Evolutionary conservation across 192 early-diverging fungal genomes (phyloP).

Genomic region (Lobosporangium transversale): DNA sequence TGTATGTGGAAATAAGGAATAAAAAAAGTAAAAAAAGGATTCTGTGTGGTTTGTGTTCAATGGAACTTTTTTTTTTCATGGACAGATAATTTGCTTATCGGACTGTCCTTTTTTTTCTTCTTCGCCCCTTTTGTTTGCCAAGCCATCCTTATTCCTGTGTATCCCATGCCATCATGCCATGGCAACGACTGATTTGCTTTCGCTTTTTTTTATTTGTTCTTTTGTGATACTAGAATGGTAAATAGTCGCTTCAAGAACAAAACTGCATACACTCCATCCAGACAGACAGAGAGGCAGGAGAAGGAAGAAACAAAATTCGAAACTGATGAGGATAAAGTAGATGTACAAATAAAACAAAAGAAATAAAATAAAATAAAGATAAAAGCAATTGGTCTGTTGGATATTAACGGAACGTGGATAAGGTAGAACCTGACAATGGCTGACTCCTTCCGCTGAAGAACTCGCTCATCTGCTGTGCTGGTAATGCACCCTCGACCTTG

Average conservation of each 20-base stretch:
- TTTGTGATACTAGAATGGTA: conserved; percentile 1
- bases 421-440: neutral
- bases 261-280: no score
- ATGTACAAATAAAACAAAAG: no score
- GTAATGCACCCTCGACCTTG: conserved; percentile 37
- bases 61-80: neutral
- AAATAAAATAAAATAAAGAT: no score
- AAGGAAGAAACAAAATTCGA: no score
- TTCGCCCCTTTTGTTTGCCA: neutral
- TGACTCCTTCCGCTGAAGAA: conserved; percentile 24
- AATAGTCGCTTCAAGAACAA: neutral
- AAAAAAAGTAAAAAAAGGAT: neutral
- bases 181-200: neutral
- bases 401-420: conserved; percentile 28
- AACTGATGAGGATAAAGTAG: no score
- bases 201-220: conserved; percentile 1
- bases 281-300: no score
- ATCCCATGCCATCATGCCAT: neutral
- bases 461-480: conserved; percentile 33
- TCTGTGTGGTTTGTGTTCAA: neutral
- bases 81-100: neutral
- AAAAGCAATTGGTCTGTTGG: no score
- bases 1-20: conserved; percentile 2
- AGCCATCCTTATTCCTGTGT: neutral
- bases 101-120: neutral